Base-by-base conservation (phyloP, 306 rosid species). In the Erythrophleum fordii region DNA sequence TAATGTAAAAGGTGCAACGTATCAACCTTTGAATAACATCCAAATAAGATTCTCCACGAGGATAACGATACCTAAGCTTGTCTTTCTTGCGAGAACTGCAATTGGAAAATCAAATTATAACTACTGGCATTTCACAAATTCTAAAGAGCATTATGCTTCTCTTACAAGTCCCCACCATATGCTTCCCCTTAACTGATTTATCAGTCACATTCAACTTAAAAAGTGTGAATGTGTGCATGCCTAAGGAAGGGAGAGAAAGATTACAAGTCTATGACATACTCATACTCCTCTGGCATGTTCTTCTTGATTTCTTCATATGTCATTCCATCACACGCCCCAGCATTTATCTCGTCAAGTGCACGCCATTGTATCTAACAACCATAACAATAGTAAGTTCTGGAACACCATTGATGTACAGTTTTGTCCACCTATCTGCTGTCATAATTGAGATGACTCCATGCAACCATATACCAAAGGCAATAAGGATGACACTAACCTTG, bases 261-360 rank as follows among this genome's bases (percentile, higher is more conserved):
- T 59, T 41, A 65, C 29, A 79, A 73, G 82, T 73, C 61, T 67
- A 86, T 4, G 67, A 88, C 97, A 83, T 91, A 93, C 97, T 82
- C 91, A 12, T 91, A 95, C 82, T 95, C 98, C 82, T 88, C 96
- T 8, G 98, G 98, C 99, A 93, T 95, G 98, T 91, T 91, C 82
- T 86, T 95, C 85, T 89, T 88, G 86, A 93, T 95, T 83, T 95
- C 97, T 76, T 93, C 98, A 78, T 95, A 93, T 1, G 97, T 91
- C 98, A 93, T 95, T 71, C 99, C 99, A 83, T 93, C 99, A 77
- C 99, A 95, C 26, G 92, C 99, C 52, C 99, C 99, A 75, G 84
- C 89, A 71, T 95, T 75, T 86, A 95, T 95, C 89, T 95, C 99
- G 73, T 95, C 99, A 62, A 95, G 89, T 35, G 99, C 97, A 5